Conservation (phyloP, 331 rosid genomes). For the Malus hybrid region DNA sequence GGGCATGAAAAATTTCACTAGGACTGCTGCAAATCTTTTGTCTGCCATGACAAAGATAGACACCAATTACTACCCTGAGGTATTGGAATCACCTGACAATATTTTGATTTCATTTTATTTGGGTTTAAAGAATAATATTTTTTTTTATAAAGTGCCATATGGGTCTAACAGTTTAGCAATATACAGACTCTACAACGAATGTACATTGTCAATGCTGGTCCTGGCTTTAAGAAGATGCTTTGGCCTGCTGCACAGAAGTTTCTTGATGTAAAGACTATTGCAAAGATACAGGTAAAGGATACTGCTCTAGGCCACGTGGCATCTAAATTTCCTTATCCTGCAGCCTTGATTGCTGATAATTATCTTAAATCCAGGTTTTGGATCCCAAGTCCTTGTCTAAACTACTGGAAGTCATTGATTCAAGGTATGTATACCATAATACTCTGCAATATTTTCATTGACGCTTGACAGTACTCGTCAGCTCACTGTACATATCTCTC, state of each 20-base stretch:
- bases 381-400: slow-evolving; percentile 48
- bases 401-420: slow-evolving; percentile 65
- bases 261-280: slow-evolving; percentile 67
- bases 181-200: slow-evolving; percentile 74
- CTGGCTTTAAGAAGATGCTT: slow-evolving; percentile 83
- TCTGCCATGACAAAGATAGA: slow-evolving; percentile 75
- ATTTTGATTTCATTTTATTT: background rate
- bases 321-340: background rate
- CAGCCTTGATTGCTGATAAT: background rate
- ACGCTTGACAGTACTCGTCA: background rate
- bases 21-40: slow-evolving; percentile 78
- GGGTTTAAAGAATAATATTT: background rate
- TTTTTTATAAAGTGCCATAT: background rate
- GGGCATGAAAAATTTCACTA: slow-evolving; percentile 85
- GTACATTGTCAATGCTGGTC: slow-evolving; percentile 87
- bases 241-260: slow-evolving; percentile 93
- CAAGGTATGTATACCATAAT: slow-evolving; percentile 37
- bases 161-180: background rate
- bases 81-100: slow-evolving; percentile 8
- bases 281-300: slow-evolving; percentile 65
- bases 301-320: background rate
- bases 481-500: slow-evolving; percentile 2
- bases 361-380: slow-evolving; percentile 38
- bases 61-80: slow-evolving; percentile 86
- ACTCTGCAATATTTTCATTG: background rate